Evolutionary conservation across 139 green algal genomes (phyloP), one percentile per base, ranked within the genome.

Genomic region (Bryopsis sp.): DNA sequence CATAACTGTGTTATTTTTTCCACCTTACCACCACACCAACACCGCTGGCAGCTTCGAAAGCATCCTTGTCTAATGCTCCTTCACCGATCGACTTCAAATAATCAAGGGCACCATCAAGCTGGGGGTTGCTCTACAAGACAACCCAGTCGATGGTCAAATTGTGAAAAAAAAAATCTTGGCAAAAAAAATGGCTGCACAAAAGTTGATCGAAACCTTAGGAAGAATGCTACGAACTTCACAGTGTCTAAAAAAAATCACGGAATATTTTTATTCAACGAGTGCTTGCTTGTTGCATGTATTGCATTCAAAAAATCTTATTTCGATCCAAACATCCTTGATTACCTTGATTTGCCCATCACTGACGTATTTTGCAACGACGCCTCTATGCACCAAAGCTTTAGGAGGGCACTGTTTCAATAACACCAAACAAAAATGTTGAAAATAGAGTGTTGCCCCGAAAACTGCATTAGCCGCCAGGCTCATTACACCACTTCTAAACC

Each of bases 71-170:
- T n/a, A 89, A 22, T 0, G 75, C 26, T 46, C 74, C 78, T 24
- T 63, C 62, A 2, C 79, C 80, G 1, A 90, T 48, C 47, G 80
- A 86, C 34, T 84, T 82, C 33, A 96, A 77, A 73, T 89, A 94
- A n/a, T 90, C 82, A 47, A 93, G 81, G 0, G 85, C 87, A 2
- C 77, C 90, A 28, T 94, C 86, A 58, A 96, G 77, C 81, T 97
- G 90, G 2, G 81, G 71, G 33, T 82, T 85, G 33, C 37, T 87
- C 79, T 91, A 79, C 6, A 69, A 29, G 31, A 64, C 0, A 57
- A 8, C n/a, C n/a, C n/a, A n/a, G n/a, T n/a, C n/a, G n/a, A n/a
- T n/a, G n/a, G n/a, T n/a, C n/a, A n/a, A n/a, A n/a, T n/a, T n/a
- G n/a, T 65, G 15, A 11, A 29, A 61, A 24, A 26, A 8, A 8